Evolutionary conservation across 305 asterid genomes (phyloP).

Genomic region (Rubia tinctorum): DNA sequence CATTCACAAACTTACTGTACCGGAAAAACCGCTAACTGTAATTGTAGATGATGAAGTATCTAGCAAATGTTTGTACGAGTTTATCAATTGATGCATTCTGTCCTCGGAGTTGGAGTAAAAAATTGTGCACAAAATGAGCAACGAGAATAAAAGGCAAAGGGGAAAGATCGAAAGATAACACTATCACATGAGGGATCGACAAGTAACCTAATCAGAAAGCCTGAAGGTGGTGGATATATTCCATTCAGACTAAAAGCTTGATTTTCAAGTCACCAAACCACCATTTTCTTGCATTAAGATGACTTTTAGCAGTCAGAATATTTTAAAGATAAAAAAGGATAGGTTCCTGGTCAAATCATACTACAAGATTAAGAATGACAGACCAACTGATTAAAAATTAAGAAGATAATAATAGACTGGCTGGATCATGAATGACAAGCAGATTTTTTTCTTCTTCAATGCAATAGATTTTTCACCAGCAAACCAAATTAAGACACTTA

Average conservation of each 20-base stretch:
- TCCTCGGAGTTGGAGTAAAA: not conserved
- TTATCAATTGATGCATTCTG: not conserved
- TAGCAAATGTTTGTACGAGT: too few species aligned
- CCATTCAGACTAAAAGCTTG: not conserved
- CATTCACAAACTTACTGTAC: not conserved
- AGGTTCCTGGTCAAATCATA: not conserved
- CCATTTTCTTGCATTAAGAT: not conserved
- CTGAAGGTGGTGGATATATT: not conserved
- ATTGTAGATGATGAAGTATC: not conserved
- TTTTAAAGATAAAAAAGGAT: not conserved
- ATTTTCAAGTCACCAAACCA: not conserved
- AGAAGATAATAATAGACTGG: not conserved
- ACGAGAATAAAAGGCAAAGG: not conserved
- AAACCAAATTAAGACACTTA: not conserved
- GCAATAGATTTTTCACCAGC: not conserved
- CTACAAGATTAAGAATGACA: not conserved
- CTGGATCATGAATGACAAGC: not conserved
- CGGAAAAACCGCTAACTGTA: not conserved
- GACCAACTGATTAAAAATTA: not conserved
- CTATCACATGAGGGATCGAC: not conserved
- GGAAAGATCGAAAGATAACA: not conserved
- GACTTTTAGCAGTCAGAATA: not conserved
- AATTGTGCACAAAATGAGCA: not conserved
- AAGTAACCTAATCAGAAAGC: not conserved
- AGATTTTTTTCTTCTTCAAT: not conserved